Evolutionary conservation across 331 rosid genomes (phyloP).

Genomic region (Dryas integrifolia): DNA sequence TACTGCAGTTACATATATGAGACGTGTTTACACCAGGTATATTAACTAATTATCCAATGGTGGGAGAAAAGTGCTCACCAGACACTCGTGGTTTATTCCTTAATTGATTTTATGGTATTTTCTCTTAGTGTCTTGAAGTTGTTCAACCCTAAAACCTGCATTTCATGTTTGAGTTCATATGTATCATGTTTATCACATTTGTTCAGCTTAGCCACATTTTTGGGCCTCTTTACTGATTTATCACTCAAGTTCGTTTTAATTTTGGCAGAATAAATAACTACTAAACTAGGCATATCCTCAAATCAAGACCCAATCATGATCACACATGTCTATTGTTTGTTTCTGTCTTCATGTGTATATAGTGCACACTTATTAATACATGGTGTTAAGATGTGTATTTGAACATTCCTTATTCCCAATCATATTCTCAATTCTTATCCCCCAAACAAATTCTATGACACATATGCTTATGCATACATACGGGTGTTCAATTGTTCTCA

Average conservation of each 20-base stretch:
- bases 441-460: not conserved
- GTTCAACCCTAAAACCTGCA: not conserved
- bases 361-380: not conserved
- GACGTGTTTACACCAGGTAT: conserved; percentile 93
- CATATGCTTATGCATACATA: not conserved
- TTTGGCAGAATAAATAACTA: not conserved
- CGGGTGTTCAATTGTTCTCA: not conserved
- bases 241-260: not conserved
- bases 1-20: conserved; percentile 89
- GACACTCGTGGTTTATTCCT: conserved; percentile 11
- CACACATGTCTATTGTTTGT: not conserved
- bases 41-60: not conserved
- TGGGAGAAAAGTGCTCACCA: not conserved
- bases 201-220: not conserved
- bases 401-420: not conserved
- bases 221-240: not conserved
- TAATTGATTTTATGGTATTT: not conserved
- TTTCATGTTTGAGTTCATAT: not conserved
- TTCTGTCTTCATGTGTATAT: not conserved
- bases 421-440: not conserved
- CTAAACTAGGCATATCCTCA: not conserved
- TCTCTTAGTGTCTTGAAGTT: not conserved
- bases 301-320: not conserved
- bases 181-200: not conserved
- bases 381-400: not conserved